These are phyloP conservation scores for Tricholomella constricta DNA, from an alignment of 768 basidiomycete species.

Conservation along the genomic window DNA sequence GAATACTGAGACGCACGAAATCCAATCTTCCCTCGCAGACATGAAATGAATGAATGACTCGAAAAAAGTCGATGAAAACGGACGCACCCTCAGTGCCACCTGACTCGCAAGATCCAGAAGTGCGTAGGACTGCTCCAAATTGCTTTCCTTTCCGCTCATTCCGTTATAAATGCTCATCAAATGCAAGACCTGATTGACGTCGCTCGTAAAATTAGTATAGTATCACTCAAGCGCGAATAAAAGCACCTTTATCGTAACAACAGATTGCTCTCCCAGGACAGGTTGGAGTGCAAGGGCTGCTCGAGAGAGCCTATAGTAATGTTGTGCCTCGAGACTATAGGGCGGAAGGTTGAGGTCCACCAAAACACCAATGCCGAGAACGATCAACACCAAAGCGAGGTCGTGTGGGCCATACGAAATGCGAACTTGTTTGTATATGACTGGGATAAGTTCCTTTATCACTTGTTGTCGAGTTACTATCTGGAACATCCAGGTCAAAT, in stretches of 20 bases:
- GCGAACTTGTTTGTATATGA: slow-evolving; percentile 42
- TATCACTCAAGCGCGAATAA: neutral
- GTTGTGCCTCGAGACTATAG: slow-evolving; percentile 53
- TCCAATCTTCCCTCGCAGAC: slow-evolving; percentile 36
- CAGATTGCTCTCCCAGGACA: slow-evolving; percentile 43
- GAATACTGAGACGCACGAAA: slow-evolving; percentile 36
- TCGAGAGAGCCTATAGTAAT: slow-evolving; percentile 50
- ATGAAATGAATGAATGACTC: slow-evolving; percentile 2
- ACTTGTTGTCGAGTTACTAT: slow-evolving; percentile 49
- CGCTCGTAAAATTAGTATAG: neutral
- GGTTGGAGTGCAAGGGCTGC: slow-evolving; percentile 49
- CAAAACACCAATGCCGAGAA: slow-evolving; percentile 49
- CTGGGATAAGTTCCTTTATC: slow-evolving; percentile 46
- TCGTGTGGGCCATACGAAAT: slow-evolving; percentile 49
- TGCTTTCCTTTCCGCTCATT: slow-evolving; percentile 53
- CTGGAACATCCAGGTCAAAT: slow-evolving; percentile 53
- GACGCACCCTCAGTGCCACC: slow-evolving; percentile 46
- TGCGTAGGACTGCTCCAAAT: slow-evolving; percentile 47
- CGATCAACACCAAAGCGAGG: slow-evolving; percentile 47
- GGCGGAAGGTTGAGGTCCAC: slow-evolving; percentile 48
- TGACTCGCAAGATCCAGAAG: slow-evolving; percentile 51
- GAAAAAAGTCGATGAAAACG: neutral
- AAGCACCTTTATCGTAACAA: slow-evolving; percentile 46
- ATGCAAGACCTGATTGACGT: slow-evolving; percentile 39
- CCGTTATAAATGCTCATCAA: slow-evolving; percentile 58